A percentile compares a stretch with the other conserved stretches of the same genome.
Evolutionary conservation across 2,329 filamentous ascomycete species (phyloP).

Genomic region (Aspergillus udagawae): DNA sequence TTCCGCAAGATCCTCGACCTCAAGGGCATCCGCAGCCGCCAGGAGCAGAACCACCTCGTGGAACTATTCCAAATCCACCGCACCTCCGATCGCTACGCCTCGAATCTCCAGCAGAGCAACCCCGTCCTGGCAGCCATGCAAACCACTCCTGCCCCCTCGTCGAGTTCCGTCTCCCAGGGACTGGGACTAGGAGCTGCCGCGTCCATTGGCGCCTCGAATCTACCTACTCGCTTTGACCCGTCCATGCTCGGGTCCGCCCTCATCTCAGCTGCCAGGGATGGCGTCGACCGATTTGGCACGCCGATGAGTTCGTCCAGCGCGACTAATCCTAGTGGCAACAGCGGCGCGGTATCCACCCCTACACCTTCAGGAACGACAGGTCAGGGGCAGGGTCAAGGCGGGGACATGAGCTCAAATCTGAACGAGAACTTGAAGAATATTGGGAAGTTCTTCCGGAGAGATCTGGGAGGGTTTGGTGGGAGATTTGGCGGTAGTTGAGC

Average conservation of each 20-base stretch:
- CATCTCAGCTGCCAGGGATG: slow-evolving; percentile 81
- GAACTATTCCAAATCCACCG: slow-evolving; percentile 90
- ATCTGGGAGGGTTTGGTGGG: slow-evolving; percentile 72
- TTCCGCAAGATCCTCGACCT: slow-evolving; percentile 95
- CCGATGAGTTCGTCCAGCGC: slow-evolving; percentile 42
- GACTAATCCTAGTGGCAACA: slow-evolving; percentile 21
- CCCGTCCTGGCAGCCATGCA: slow-evolving; percentile 66
- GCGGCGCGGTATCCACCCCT: slow-evolving; percentile 16
- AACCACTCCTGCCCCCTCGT: slow-evolving; percentile 22
- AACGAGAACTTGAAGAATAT: slow-evolving; percentile 95
- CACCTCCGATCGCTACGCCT: slow-evolving; percentile 59
- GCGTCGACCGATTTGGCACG: slow-evolving; percentile 71
- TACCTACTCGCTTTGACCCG: slow-evolving; percentile 69
- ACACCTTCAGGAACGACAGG: slow-evolving; percentile 21
- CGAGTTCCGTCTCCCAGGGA: slow-evolving; percentile 43
- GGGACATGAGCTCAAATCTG: slow-evolving; percentile 53
- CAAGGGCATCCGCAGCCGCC: slow-evolving; percentile 78
- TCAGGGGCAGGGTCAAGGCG: slow-evolving; percentile 18
- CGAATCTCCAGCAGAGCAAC: slow-evolving; percentile 64
- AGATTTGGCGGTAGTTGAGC: slow-evolving; percentile 54
- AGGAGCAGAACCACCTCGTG: slow-evolving; percentile 75
- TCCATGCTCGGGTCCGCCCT: slow-evolving; percentile 80
- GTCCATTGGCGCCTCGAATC: slow-evolving; percentile 42
- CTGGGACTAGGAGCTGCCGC: slow-evolving; percentile 43
- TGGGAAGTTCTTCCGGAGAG: slow-evolving; percentile 90